These are phyloP conservation scores for Xanthoconium purpureum DNA, from an alignment of 768 basidiomycete species.

Conservation along the genomic window DNA sequence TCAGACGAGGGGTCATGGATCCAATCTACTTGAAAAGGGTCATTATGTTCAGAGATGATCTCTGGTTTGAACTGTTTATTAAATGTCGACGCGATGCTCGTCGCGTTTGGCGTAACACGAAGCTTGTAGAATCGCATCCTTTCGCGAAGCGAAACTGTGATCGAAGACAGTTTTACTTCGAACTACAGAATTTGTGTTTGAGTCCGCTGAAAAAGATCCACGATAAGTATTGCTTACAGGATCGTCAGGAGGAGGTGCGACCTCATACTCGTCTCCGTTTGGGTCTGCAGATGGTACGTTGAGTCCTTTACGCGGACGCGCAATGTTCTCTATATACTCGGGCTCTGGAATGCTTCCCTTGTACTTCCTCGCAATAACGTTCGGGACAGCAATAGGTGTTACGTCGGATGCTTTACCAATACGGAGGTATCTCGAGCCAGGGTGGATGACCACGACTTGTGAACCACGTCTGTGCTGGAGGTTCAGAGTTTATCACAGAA, in stretches of 20 bases:
- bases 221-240: slow-evolving; percentile 43
- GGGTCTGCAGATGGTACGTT: slow-evolving; percentile 21
- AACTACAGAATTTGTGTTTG: slow-evolving; percentile 45
- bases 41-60: slow-evolving; percentile 80
- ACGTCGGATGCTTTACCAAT: slow-evolving; percentile 79
- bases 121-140: slow-evolving; percentile 86
- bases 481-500: slow-evolving; percentile 29
- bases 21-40: slow-evolving; percentile 84
- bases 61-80: slow-evolving; percentile 85
- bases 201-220: neutral
- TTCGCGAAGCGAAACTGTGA: slow-evolving; percentile 70
- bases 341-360: slow-evolving; percentile 43
- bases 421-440: slow-evolving; percentile 68
- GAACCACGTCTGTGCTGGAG: slow-evolving; percentile 60
- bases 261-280: slow-evolving; percentile 51
- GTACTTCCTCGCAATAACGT: slow-evolving; percentile 69
- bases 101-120: slow-evolving; percentile 67
- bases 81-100: slow-evolving; percentile 68
- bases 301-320: slow-evolving; percentile 48
- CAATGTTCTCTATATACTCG: slow-evolving; percentile 47
- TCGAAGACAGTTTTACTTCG: slow-evolving; percentile 69
- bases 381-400: slow-evolving; percentile 62
- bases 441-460: slow-evolving; percentile 76
- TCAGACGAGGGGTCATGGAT: slow-evolving; percentile 54
- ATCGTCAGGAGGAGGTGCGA: slow-evolving; percentile 51